Percentiles rank a stretch among this genome's conserved stretches.
phyloP scores from a whole-genome alignment of 2,329 filamentous ascomycete genomes.

The Cordyceps fumosorosea region DNA sequence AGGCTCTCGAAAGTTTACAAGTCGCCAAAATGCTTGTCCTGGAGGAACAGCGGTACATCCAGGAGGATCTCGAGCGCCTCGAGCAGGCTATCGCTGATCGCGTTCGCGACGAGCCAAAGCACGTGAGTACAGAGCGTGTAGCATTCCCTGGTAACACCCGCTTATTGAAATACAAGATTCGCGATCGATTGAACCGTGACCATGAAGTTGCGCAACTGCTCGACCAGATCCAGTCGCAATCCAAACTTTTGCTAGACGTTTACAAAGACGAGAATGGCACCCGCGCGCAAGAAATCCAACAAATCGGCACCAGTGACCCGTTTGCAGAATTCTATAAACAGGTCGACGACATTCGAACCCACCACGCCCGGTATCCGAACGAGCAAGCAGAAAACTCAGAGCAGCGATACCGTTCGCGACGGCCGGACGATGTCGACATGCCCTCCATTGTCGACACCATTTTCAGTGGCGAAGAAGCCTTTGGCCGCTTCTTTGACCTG shows the following conservation, averaged over 20 bases:
- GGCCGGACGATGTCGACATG: constrained; percentile 56
- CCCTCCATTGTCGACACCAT: constrained; percentile 74
- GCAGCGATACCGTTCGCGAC: constrained; percentile 73
- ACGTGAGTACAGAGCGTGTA: constrained; percentile 48
- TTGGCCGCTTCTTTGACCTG: constrained; percentile 87
- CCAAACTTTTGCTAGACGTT: constrained; percentile 69
- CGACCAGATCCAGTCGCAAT: constrained; percentile 81
- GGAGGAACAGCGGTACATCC: constrained; percentile 88
- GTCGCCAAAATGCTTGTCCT: constrained; percentile 65
- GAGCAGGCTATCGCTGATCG: constrained; percentile 92
- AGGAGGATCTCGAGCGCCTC: constrained; percentile 93
- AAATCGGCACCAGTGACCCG: constrained; percentile 76
- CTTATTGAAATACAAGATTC: constrained; percentile 51
- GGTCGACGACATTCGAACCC: constrained; percentile 71
- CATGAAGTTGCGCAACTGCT: constrained; percentile 87
- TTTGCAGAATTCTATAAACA: constrained; percentile 91
- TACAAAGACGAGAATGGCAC: constrained; percentile 73
- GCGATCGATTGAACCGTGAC: constrained; percentile 82
- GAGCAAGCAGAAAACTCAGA: constrained; percentile 94
- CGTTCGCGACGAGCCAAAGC: constrained; percentile 79
- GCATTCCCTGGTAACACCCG: constrained; percentile 18
- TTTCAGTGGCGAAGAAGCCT: constrained; percentile 94
- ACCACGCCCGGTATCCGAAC: constrained; percentile 87
- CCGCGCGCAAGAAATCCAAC: constrained; percentile 72
- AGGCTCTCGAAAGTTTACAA: not conserved